Evolutionary conservation across 768 basidiomycete genomes (phyloP), one percentile per base, ranked within the genome.

Genomic region (Tubosaeta sp.): DNA sequence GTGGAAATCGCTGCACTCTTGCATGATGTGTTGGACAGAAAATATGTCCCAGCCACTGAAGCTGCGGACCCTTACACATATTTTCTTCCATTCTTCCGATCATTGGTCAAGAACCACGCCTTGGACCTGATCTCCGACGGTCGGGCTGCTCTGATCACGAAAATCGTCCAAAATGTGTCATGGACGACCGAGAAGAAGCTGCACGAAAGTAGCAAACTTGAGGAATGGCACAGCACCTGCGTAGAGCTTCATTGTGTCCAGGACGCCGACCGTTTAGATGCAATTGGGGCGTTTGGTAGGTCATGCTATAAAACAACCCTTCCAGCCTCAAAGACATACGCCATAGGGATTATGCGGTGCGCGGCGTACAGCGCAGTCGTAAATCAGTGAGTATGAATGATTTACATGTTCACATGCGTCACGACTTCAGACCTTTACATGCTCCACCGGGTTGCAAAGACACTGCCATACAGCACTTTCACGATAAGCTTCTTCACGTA

Each of bases 1-100:
- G 79, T 95, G 22, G 92, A 95, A 67, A 73, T 95, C 43, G 86
- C 88, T 29, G 87, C 93, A n/a, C 78, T 95, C 35, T 79, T 95
- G 42, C 93, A 95, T 62, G 92, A 95, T 67, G 77, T 93, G 38
- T 73, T 90, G 32, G 89, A 91, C 77, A 89, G 87, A 72, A 91
- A 92, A 74, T 91, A 92, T 62, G 83, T 85, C 16, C 72, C 83
- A 2, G 66, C 75, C 12, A 75, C 74, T 50, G 68, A 80, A 59
- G 78, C 81, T 12, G 73, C 78, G 16, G 81, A 88, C 63, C 80
- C 85, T 6, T 82, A 81, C 67, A 68, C 72, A 50, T 88, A 80
- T 63, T 86, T 90, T 65, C 71, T 81, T 22, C 84, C 88, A 19
- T 82, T 83, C 67, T 88, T 88, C 64, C 56, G 72, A 49, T 68